phyloP scores from a whole-genome alignment of 2,329 filamentous ascomycete species.

The Teratosphaeria pseudoeucalypti region DNA sequence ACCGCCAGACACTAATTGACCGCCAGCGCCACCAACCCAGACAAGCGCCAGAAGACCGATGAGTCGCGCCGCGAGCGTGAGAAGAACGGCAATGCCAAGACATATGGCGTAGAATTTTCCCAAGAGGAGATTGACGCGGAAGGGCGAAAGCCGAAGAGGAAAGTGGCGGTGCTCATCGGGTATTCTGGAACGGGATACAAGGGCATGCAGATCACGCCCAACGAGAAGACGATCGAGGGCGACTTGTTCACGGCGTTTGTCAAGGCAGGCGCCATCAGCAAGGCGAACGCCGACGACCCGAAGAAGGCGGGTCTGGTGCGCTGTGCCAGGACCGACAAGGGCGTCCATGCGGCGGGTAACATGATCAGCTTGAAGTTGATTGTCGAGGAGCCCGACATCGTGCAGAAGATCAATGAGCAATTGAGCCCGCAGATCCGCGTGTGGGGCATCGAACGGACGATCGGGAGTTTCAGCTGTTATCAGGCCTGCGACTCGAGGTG shows the following conservation, averaged over 20 bases:
- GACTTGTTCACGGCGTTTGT: slow-evolving; percentile 91
- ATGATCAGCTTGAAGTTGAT: slow-evolving; percentile 93
- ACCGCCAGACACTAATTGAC: not conserved
- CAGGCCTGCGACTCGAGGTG: slow-evolving; percentile 88
- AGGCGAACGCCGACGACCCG: slow-evolving; percentile 91
- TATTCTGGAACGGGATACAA: slow-evolving; percentile 96
- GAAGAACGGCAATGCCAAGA: slow-evolving; percentile 31
- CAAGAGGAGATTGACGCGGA: slow-evolving; percentile 83
- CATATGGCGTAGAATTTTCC: slow-evolving; percentile 40
- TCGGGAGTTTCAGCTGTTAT: slow-evolving; percentile 88
- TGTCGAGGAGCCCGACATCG: slow-evolving; percentile 77
- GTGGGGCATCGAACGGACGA: slow-evolving; percentile 86
- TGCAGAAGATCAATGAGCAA: slow-evolving; percentile 80
- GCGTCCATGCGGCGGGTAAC: slow-evolving; percentile 91
- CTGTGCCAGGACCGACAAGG: slow-evolving; percentile 94
- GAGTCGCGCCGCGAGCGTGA: slow-evolving; percentile 34
- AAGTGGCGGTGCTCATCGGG: slow-evolving; percentile 89
- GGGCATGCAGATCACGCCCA: slow-evolving; percentile 71
- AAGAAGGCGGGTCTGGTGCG: slow-evolving; percentile 92
- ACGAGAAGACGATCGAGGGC: slow-evolving; percentile 83
- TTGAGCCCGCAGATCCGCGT: slow-evolving; percentile 83
- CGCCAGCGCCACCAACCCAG: slow-evolving; percentile 34
- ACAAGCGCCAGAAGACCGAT: slow-evolving; percentile 36
- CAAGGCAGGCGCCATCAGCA: slow-evolving; percentile 82
- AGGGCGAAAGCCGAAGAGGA: slow-evolving; percentile 80